These are phyloP conservation scores for Salix dunnii DNA, from an alignment of 345 rosid genomes.

Conservation along the genomic window DNA sequence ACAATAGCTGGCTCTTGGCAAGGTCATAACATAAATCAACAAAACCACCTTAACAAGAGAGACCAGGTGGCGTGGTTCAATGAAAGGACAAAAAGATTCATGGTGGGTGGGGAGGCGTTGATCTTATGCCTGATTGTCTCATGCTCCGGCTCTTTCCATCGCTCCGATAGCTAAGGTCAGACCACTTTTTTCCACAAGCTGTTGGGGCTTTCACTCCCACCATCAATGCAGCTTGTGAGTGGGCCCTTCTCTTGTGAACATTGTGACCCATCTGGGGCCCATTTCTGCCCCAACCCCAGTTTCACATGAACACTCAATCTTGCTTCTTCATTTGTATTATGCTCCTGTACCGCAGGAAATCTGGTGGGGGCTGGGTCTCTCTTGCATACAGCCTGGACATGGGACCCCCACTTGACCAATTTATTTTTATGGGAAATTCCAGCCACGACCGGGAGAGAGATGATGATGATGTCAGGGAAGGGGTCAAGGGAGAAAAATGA, in stretches of 20 bases:
- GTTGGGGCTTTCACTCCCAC: conserved; percentile 10
- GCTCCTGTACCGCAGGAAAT: conserved; percentile 40
- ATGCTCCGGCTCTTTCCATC: conserved; percentile 21
- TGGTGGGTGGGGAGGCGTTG: conserved; percentile 1
- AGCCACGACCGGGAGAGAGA: conserved; percentile 10
- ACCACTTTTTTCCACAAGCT: background rate
- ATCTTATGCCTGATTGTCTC: conserved; percentile 34
- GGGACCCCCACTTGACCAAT: conserved; percentile 31
- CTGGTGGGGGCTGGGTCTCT: conserved; percentile 12
- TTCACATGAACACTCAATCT: conserved; percentile 17
- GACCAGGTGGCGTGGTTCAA: background rate
- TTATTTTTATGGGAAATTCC: conserved; percentile 11
- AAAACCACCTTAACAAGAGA: background rate
- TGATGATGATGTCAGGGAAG: background rate
- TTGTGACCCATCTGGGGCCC: conserved; percentile 16
- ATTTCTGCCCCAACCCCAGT: background rate
- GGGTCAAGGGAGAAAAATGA: background rate
- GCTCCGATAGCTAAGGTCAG: background rate
- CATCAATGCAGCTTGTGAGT: background rate
- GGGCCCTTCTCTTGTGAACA: conserved; percentile 2
- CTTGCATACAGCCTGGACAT: conserved; percentile 42
- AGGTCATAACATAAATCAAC: background rate
- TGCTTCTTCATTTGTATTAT: background rate
- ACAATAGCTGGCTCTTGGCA: background rate
- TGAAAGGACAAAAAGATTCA: background rate